A percentile compares a stretch with the other conserved stretches of the same genome.
These are phyloP conservation scores for Massospora cicadina DNA, from an alignment of 371 early-diverging fungal species.

Conservation along the genomic window DNA sequence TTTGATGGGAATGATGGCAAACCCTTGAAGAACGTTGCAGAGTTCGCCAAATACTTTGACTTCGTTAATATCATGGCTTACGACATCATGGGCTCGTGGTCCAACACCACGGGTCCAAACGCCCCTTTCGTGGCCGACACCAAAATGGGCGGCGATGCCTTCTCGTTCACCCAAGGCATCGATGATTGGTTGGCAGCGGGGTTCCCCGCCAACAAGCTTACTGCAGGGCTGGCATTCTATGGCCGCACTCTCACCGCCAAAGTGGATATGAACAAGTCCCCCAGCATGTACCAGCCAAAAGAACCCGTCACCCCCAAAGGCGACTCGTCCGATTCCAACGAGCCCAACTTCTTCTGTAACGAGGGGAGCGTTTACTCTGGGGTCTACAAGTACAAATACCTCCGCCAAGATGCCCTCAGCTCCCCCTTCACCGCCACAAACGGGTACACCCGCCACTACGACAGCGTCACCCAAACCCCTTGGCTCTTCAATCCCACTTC, in stretches of 20 bases:
- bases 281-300: constrained; percentile 13
- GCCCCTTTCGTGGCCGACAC: constrained; percentile 40
- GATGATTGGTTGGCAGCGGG: no score
- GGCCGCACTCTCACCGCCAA: constrained; percentile 27
- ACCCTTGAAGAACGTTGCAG: constrained; percentile 34
- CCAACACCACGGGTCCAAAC: constrained; percentile 34
- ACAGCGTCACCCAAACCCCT: no score
- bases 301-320: constrained; percentile 19
- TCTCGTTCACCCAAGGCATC: constrained; percentile 17
- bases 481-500: constrained; percentile 40
- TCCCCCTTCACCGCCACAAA: constrained; percentile 24
- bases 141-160: constrained; percentile 8
- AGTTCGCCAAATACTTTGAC: constrained; percentile 31
- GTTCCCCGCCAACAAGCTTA: constrained; percentile 34
- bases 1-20: constrained; percentile 32
- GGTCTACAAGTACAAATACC: constrained; percentile 43
- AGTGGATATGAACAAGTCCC: constrained; percentile 15
- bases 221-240: constrained; percentile 38
- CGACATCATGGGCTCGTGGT: constrained; percentile 39
- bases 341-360: constrained; percentile 20
- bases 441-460: constrained; percentile 27
- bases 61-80: constrained; percentile 37
- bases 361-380: constrained; percentile 33
- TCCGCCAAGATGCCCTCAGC: constrained; percentile 39
- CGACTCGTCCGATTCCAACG: constrained; percentile 32